Evolutionary conservation across 306 rosid genomes (phyloP).

Genomic region (Abrus precatorius): DNA sequence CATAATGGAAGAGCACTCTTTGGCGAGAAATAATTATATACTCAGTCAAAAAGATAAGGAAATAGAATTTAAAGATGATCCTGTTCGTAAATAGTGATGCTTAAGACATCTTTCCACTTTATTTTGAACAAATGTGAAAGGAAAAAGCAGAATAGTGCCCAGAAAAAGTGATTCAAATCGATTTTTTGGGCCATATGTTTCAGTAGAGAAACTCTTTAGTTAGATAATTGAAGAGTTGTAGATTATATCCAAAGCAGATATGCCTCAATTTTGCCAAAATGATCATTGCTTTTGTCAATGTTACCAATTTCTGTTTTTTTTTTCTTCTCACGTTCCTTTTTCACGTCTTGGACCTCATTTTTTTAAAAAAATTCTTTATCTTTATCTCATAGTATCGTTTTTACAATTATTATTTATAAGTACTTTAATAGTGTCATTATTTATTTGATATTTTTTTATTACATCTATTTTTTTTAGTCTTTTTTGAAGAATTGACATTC

Average conservation of each 20-base stretch:
- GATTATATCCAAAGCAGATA: neutral
- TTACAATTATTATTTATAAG: too few species aligned
- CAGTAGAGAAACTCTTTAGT: neutral
- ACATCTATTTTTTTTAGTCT: too few species aligned
- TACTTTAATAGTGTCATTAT: too few species aligned
- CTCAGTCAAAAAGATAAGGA: neutral
- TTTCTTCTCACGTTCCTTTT: too few species aligned
- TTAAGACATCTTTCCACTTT: slow-evolving; percentile 6
- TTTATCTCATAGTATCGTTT: too few species aligned
- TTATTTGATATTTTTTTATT: too few species aligned
- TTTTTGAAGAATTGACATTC: too few species aligned
- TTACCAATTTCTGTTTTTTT: too few species aligned
- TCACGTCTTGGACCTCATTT: too few species aligned
- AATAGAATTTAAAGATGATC: neutral
- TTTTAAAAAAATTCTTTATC: too few species aligned
- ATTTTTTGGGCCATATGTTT: neutral
- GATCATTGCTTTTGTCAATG: too few species aligned
- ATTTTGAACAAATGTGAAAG: slow-evolving; percentile 10
- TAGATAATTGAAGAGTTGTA: neutral
- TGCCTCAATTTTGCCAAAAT: too few species aligned
- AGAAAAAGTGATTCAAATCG: neutral
- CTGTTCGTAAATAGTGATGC: slow-evolving; percentile 6
- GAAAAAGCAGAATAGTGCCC: neutral
- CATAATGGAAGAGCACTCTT: slow-evolving; percentile 29
- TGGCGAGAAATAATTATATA: neutral